These are phyloP conservation scores for Noccaea caerulescens DNA, from an alignment of 345 rosid genomes.

Conservation along the genomic window DNA sequence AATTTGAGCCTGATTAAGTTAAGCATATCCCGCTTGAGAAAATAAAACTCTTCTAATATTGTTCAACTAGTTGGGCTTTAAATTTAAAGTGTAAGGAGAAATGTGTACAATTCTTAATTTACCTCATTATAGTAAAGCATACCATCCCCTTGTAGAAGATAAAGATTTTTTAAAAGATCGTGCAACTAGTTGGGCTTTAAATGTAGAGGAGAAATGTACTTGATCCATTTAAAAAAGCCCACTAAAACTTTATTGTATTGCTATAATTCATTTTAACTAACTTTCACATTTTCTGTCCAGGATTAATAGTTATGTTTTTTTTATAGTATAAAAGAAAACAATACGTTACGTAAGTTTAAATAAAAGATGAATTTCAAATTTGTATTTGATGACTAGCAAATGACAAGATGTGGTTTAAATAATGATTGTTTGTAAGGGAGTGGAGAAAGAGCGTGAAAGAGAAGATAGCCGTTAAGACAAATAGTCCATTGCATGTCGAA, in stretches of 20 bases:
- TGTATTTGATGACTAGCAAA: background rate
- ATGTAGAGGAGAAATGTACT: background rate
- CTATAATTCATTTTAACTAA: background rate
- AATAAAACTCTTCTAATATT: background rate
- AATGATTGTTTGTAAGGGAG: conserved; percentile 8
- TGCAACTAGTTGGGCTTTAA: conserved; percentile 1
- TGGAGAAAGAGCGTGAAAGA: conserved; percentile 10
- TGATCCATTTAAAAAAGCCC: conserved; percentile 12
- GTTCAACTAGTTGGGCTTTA: background rate
- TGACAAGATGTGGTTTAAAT: background rate
- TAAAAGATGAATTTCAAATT: background rate
- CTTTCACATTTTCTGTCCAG: background rate
- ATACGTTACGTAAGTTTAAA: conserved; percentile 19
- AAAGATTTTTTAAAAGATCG: background rate
- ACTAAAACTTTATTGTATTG: background rate
- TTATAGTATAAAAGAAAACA: background rate
- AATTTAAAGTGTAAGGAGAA: background rate
- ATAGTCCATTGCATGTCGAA: conserved; percentile 51
- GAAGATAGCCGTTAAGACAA: conserved; percentile 47
- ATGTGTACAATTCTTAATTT: background rate
- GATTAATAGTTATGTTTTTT: background rate
- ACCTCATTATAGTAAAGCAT: background rate
- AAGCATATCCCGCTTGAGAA: background rate
- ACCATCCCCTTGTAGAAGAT: background rate
- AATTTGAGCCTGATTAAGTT: background rate